Percentiles rank a stretch among this genome's conserved stretches.
These are phyloP conservation scores for Cylindrodendrum hubeiense DNA, from an alignment of 2,329 filamentous ascomycete genomes.

Conservation along the genomic window DNA sequence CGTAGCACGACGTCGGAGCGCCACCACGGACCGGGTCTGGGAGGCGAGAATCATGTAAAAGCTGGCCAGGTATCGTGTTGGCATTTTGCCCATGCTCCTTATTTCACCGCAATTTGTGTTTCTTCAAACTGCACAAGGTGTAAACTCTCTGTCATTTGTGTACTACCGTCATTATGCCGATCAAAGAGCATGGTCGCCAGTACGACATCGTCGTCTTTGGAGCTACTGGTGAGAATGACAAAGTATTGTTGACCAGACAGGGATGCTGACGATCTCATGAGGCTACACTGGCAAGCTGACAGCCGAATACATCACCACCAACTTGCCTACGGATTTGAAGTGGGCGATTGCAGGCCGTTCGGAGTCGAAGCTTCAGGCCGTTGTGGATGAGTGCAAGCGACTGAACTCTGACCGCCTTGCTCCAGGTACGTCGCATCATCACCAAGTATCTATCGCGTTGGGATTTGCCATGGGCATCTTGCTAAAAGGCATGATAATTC, in stretches of 20 bases:
- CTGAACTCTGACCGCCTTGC: conserved; percentile 77
- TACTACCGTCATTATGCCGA: conserved; percentile 52
- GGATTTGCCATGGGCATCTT: conserved; percentile 13
- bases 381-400: conserved; percentile 75
- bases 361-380: conserved; percentile 76
- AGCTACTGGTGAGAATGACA: conserved; percentile 61
- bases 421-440: conserved; percentile 67
- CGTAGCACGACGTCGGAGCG: conserved; percentile 17
- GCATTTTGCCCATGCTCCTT: conserved; percentile 3
- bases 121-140: not conserved
- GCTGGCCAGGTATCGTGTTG: conserved; percentile 12
- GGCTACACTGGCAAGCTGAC: conserved; percentile 88
- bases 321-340: conserved; percentile 80
- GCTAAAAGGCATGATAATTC: not conserved
- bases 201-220: conserved; percentile 71
- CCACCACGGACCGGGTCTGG: conserved; percentile 13
- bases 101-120: not conserved
- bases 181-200: conserved; percentile 63
- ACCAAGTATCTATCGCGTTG: not conserved
- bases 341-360: conserved; percentile 92
- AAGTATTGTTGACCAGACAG: not conserved
- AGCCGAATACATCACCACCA: conserved; percentile 78
- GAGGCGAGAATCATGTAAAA: conserved; percentile 27
- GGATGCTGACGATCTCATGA: conserved; percentile 31
- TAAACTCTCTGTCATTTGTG: not conserved